phyloP scores from a whole-genome alignment of 306 rosid genomes.

The Cicer chorassanicum region DNA sequence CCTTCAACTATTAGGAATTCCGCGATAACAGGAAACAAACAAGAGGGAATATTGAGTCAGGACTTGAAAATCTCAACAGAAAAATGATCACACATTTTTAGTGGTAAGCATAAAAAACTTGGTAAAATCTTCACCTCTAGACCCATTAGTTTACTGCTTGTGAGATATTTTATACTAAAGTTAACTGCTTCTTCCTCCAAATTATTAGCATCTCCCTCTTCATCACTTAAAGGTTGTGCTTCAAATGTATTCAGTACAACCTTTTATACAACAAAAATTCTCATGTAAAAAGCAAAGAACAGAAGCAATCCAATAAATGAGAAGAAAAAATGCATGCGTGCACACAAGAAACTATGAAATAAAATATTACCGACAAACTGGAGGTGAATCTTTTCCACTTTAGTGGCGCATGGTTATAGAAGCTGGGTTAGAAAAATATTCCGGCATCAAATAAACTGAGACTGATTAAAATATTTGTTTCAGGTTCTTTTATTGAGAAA shows the following conservation, averaged over 20 bases:
- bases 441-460: slow-evolving; percentile 60
- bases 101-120: slow-evolving; percentile 30
- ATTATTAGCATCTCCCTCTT: slow-evolving; percentile 89
- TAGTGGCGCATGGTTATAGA: slow-evolving; percentile 63
- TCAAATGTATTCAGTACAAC: slow-evolving; percentile 86
- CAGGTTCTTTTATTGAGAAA: slow-evolving; percentile 9
- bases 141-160: slow-evolving; percentile 46
- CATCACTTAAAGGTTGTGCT: slow-evolving; percentile 95
- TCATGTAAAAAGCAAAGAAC: slow-evolving; percentile 30
- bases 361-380: slow-evolving; percentile 67
- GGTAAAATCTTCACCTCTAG: slow-evolving; percentile 68
- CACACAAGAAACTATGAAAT: slow-evolving; percentile 25
- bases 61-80: background rate
- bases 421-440: slow-evolving; percentile 82
- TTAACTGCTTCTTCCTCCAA: slow-evolving; percentile 86
- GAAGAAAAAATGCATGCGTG: background rate
- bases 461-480: slow-evolving; percentile 14
- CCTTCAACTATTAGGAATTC: slow-evolving; percentile 68
- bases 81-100: slow-evolving; percentile 4
- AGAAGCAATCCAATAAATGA: slow-evolving; percentile 12
- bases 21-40: slow-evolving; percentile 20
- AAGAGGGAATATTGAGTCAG: slow-evolving; percentile 36
- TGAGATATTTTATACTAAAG: slow-evolving; percentile 97
- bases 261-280: slow-evolving; percentile 52
- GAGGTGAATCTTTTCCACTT: slow-evolving; percentile 93